Evolutionary conservation across 2,329 filamentous ascomycete genomes (phyloP).

Genomic region (Pseudocercospora macadamiae): DNA sequence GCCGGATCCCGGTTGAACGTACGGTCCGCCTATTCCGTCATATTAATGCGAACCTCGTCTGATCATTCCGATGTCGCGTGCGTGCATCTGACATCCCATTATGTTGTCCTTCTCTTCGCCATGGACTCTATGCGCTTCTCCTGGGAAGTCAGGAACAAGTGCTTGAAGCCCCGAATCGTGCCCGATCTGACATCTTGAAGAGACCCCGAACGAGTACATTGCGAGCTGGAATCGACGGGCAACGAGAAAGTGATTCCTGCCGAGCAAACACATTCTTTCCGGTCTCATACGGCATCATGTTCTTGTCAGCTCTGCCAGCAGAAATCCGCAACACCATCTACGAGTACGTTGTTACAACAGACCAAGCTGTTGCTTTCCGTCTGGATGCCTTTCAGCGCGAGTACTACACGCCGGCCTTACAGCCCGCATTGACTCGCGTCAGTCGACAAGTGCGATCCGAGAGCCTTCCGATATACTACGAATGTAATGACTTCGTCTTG

Average conservation of each 20-base stretch:
- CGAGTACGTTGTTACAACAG: slow-evolving; percentile 30
- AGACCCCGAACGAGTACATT: too few relatives aligned
- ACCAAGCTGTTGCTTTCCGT: slow-evolving; percentile 34
- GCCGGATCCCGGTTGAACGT: neutral
- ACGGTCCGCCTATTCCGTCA: neutral
- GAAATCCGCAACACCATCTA: slow-evolving; percentile 34
- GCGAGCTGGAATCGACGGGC: too few relatives aligned
- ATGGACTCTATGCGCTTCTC: too few relatives aligned
- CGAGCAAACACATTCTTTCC: too few relatives aligned
- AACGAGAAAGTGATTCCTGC: too few relatives aligned
- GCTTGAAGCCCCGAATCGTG: too few relatives aligned
- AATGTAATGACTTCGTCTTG: slow-evolving; percentile 35
- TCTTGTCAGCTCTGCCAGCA: slow-evolving; percentile 30
- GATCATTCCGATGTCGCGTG: neutral
- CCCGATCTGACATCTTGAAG: too few relatives aligned
- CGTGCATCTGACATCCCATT: neutral
- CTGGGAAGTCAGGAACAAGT: too few relatives aligned
- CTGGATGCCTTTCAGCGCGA: slow-evolving; percentile 36
- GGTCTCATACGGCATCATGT: too few relatives aligned
- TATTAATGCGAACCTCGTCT: neutral
- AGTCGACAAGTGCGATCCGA: slow-evolving; percentile 34
- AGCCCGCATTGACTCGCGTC: slow-evolving; percentile 34
- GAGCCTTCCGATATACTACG: slow-evolving; percentile 35
- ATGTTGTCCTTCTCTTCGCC: too few relatives aligned
- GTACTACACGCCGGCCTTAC: slow-evolving; percentile 30